Conservation (phyloP, 2,329 filamentous ascomycete genomes). For the Aureobasidium vineae region DNA sequence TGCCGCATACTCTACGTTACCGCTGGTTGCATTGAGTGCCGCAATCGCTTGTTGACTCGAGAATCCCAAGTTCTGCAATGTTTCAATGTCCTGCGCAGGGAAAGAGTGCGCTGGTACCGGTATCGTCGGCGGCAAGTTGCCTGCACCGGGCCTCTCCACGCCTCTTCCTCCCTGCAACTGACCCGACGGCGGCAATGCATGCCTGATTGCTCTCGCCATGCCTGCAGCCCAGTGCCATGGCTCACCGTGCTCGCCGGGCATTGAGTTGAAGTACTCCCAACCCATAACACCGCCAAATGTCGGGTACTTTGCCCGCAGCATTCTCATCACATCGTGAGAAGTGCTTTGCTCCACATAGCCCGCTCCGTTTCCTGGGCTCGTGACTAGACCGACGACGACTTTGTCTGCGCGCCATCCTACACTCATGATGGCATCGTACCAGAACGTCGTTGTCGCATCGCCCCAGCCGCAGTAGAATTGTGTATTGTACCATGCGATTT, state of each 20-base stretch:
- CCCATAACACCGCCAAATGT: slow-evolving; percentile 86
- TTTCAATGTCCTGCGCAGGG: slow-evolving; percentile 44
- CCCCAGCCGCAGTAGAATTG: slow-evolving; percentile 96
- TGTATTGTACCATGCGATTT: slow-evolving; percentile 82
- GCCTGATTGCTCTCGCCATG: slow-evolving; percentile 54
- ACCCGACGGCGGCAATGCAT: slow-evolving; percentile 33
- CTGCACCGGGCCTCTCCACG: slow-evolving; percentile 34
- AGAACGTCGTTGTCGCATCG: slow-evolving; percentile 54
- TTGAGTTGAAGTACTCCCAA: slow-evolving; percentile 91
- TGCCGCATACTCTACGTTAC: slow-evolving; percentile 51
- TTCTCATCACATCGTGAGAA: slow-evolving; percentile 57
- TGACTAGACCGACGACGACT: slow-evolving; percentile 78
- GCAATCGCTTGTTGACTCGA: slow-evolving; percentile 48
- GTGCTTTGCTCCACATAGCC: slow-evolving; percentile 59
- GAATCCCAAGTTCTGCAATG: slow-evolving; percentile 49
- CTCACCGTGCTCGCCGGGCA: slow-evolving; percentile 59
- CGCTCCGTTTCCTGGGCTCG: slow-evolving; percentile 70
- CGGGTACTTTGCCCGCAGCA: slow-evolving; percentile 60
- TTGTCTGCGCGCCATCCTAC: slow-evolving; percentile 70
- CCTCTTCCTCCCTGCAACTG: slow-evolving; percentile 27
- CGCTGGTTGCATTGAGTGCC: slow-evolving; percentile 50
- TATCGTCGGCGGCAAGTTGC: slow-evolving; percentile 29
- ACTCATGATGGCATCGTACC: slow-evolving; percentile 55
- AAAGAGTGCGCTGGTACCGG: slow-evolving; percentile 40
- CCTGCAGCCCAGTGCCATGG: slow-evolving; percentile 77